These are phyloP conservation scores for Penicillium atrosanguineum DNA, from an alignment of 495 filamentous ascomycete species.

Conservation along the genomic window DNA sequence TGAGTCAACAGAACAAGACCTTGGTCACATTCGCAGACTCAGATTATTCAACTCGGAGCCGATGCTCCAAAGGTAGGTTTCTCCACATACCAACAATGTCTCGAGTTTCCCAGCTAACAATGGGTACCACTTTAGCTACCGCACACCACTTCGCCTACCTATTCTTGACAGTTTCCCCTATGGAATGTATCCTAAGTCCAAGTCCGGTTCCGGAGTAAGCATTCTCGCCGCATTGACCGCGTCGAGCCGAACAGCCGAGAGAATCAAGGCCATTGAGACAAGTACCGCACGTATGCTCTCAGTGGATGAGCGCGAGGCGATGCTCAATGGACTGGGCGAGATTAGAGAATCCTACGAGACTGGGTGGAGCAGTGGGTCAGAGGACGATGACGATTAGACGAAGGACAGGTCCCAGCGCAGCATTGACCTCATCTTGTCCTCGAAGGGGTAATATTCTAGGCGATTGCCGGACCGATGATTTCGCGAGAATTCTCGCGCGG, in stretches of 20 bases:
- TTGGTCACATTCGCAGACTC: constrained; percentile 33
- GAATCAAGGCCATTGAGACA: constrained; percentile 63
- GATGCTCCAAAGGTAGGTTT: constrained; percentile 58
- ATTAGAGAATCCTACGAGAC: constrained; percentile 86
- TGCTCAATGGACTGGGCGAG: constrained; percentile 80
- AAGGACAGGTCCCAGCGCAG: background rate
- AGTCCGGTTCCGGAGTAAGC: constrained; percentile 44
- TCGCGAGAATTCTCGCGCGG: background rate
- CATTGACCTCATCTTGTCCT: constrained; percentile 1
- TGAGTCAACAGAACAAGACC: constrained; percentile 25
- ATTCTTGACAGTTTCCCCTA: constrained; percentile 77
- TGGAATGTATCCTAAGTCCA: constrained; percentile 53
- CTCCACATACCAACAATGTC: background rate
- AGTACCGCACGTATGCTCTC: constrained; percentile 57
- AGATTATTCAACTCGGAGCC: constrained; percentile 41
- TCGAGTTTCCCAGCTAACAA: background rate
- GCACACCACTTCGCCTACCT: constrained; percentile 65
- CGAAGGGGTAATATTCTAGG: background rate
- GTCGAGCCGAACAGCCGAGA: constrained; percentile 64
- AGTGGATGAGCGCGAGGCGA: constrained; percentile 75
- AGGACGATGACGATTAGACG: constrained; percentile 69
- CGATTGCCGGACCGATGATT: background rate
- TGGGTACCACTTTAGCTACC: constrained; percentile 40
- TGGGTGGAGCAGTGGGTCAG: constrained; percentile 83
- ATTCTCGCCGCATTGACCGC: constrained; percentile 69